Evolutionary conservation across 148 eudicot genomes (phyloP), one percentile per base, ranked within the genome.

Genomic region (Amaranthus cruentus): DNA sequence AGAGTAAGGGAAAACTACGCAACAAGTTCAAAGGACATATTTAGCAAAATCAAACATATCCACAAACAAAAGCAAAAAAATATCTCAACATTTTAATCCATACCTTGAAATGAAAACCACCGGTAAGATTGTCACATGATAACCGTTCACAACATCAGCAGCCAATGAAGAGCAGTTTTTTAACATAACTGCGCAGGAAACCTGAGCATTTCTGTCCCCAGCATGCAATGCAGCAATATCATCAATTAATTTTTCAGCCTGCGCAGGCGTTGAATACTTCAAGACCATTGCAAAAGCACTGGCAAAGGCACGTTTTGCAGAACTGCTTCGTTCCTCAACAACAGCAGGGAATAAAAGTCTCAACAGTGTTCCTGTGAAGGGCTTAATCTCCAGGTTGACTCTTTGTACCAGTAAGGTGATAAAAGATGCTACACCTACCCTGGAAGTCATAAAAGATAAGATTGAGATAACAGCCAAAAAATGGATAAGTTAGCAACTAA

Each of bases 401-500:
- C 91, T 94, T 69, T 89, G 97, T 74, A 89, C 96, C 75, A 94
- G 83, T 82, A 88, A 78, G 72, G 91, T 88, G 47, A 91, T 85
- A 80, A 94, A 94, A 76, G 84, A 91, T 72, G 98, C 98, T 62
- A 94, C 90, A 55, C 98, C 98, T 78, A 94, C 96, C 96, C 98
- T 94, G 88, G 50, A 73, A 72, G 42, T 69, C 69, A 75, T 42
- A 69, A 59, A 43, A 68, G 75, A n/a, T 60, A 60, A 9, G n/a
- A 62, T 57, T 57, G 51, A 55, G 54, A 57, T 62, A 70, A 46
- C 21, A 10, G 65, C 9, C 38, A 43, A 15, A 68, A 66, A 66
- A 38, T 7, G 69, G 60, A 61, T 63, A 7, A 49, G 56, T 49
- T 47, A 59, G 52, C 46, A 66, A 54, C 6, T 49, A n/a, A 47